Conservation (phyloP, 495 filamentous ascomycete genomes). For the Podospora comata region DNA sequence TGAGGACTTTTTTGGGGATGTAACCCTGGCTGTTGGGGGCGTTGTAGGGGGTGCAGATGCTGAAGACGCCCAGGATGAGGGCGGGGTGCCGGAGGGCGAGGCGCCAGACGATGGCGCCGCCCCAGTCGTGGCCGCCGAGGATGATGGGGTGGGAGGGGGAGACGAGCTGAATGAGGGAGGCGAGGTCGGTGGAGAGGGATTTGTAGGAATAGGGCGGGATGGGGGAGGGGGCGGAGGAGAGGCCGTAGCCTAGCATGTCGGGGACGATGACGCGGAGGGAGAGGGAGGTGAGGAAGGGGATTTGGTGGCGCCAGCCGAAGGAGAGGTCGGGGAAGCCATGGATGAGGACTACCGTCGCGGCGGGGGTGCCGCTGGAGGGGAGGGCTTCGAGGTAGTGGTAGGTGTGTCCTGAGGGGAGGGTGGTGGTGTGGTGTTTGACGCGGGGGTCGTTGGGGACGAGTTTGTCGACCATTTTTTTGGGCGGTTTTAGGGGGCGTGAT, state of each 20-base stretch:
- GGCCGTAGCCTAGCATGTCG: constrained; percentile 64
- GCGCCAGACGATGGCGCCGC: constrained; percentile 55
- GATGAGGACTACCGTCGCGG: constrained; percentile 60
- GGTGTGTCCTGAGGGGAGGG: constrained; percentile 49
- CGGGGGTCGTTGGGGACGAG: constrained; percentile 63
- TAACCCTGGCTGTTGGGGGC: constrained; percentile 47
- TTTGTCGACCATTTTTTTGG: constrained; percentile 46
- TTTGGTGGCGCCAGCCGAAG: constrained; percentile 78
- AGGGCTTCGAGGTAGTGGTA: constrained; percentile 71
- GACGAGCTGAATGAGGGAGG: constrained; percentile 14
- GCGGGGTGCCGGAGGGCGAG: constrained; percentile 68
- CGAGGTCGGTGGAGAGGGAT: constrained; percentile 61
- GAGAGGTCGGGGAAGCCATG: constrained; percentile 65
- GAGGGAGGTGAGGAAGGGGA: constrained; percentile 61
- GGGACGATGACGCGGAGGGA: constrained; percentile 54
- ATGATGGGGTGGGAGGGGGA: constrained; percentile 34
- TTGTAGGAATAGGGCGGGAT: constrained; percentile 62
- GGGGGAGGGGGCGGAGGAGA: constrained; percentile 55
- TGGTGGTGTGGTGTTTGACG: constrained; percentile 57
- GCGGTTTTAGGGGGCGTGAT: neutral
- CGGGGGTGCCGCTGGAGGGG: constrained; percentile 27
- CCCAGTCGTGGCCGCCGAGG: constrained; percentile 86
- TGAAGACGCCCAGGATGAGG: constrained; percentile 68
- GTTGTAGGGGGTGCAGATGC: constrained; percentile 71
- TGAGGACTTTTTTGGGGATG: constrained; percentile 45